Evolutionary conservation across 1,284 basidiomycete genomes (phyloP), one percentile per base, ranked within the genome.

Genomic region (Papiliotrema terrestris): DNA sequence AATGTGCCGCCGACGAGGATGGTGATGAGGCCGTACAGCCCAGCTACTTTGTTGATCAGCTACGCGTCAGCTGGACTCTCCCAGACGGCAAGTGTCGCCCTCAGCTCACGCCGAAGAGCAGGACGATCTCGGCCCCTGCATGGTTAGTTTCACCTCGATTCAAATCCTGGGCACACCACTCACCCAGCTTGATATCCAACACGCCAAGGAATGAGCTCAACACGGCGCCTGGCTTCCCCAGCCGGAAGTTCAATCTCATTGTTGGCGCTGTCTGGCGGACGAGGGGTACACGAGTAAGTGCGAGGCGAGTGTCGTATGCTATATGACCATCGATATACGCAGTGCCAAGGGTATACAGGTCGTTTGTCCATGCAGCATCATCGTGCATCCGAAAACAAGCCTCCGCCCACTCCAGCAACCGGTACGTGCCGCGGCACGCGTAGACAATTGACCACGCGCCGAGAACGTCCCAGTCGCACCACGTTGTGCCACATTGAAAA

Each of bases 1-100:
- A 93, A 87, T 8, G 90, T 87, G 22, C 91, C 92, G 38, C 90
- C 91, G 45, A 90, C 87, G 62, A 95, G 80, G 60, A 95, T 83
- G 15, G 93, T 92, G 50, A 98, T 86, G 61, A 99, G 84, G 51
- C 95, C 95, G 73, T 97, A 99, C 17, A 98, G 84, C 54, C 95
- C 95, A 15, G 95, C 95, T 51, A 94, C 94, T 79, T 99, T 99
- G 83, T 99, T 98, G 65, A 99, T 83, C 51, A 96, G 80, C 90
- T 92, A 63, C 20, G 58, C 26, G 23, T 49, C 29, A 36, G 47
- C 43, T 37, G 14, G 17, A 41, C n/a, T n/a, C n/a, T n/a, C n/a
- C n/a, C n/a, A n/a, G n/a, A n/a, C n/a, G n/a, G n/a, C n/a, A n/a
- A n/a, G n/a, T n/a, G n/a, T n/a, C n/a, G n/a, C n/a, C n/a, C n/a